These are phyloP conservation scores for Nyctanthes arbortristis DNA, from an alignment of 257 asterid species.

Conservation along the genomic window DNA sequence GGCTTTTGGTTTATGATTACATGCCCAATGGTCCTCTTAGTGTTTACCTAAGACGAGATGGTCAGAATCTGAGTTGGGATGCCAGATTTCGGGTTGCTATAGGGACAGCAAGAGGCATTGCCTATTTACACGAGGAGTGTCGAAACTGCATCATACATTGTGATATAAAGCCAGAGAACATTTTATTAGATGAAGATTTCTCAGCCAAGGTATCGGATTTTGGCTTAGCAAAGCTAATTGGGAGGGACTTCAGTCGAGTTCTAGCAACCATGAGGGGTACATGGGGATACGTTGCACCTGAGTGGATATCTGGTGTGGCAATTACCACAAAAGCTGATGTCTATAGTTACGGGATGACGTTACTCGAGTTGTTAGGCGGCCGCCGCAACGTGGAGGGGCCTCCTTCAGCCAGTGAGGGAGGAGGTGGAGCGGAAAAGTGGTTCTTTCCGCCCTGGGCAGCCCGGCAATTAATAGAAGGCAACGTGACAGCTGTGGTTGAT, in stretches of 20 bases:
- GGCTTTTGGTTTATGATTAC: constrained; percentile 75
- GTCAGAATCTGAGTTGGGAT: constrained; percentile 67
- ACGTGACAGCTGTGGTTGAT: constrained; percentile 50
- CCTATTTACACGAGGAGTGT: constrained; percentile 82
- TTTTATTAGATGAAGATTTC: constrained; percentile 62
- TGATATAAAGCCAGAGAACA: constrained; percentile 82
- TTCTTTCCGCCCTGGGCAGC: constrained; percentile 83
- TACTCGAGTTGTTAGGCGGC: constrained; percentile 68
- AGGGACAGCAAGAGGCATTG: constrained; percentile 71
- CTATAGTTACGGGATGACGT: constrained; percentile 81
- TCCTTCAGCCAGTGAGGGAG: constrained; percentile 49
- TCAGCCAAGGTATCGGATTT: constrained; percentile 78
- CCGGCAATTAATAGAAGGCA: constrained; percentile 55
- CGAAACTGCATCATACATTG: constrained; percentile 66
- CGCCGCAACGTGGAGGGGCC: constrained; percentile 71
- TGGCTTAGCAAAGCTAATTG: constrained; percentile 75
- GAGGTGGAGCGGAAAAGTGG: constrained; percentile 53
- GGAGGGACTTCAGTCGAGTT: constrained; percentile 75
- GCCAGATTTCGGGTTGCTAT: constrained; percentile 58
- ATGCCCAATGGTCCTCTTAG: constrained; percentile 87
- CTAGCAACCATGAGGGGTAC: constrained; percentile 80
- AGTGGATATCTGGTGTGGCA: constrained; percentile 85
- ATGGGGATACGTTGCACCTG: constrained; percentile 89
- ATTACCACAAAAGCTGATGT: constrained; percentile 83
- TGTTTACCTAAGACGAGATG: constrained; percentile 45